Conservation (phyloP, 1,284 basidiomycete species). For the Cutaneotrichosporon sp. region DNA sequence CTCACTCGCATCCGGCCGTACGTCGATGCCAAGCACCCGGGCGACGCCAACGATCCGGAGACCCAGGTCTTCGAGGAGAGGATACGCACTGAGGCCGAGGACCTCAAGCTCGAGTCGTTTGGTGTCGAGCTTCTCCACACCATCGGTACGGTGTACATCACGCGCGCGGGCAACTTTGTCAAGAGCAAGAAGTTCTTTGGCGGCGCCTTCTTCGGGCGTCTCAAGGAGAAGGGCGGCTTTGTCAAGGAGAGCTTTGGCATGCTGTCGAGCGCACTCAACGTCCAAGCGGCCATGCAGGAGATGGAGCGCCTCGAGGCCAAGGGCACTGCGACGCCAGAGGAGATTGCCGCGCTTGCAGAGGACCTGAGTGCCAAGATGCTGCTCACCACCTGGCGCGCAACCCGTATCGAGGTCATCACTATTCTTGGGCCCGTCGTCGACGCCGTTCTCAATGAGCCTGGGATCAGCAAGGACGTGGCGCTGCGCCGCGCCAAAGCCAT, state of each 20-base stretch:
- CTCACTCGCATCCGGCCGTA: slow-evolving; percentile 80
- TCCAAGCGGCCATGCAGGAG: slow-evolving; percentile 69
- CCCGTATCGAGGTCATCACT: slow-evolving; percentile 84
- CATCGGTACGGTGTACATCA: slow-evolving; percentile 86
- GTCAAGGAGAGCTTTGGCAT: slow-evolving; percentile 94
- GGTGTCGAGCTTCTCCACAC: slow-evolving; percentile 80
- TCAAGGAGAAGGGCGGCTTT: slow-evolving; percentile 92
- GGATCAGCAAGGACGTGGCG: slow-evolving; percentile 66
- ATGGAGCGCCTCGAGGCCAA: slow-evolving; percentile 88
- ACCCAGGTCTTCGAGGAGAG: slow-evolving; percentile 71
- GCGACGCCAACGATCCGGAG: slow-evolving; percentile 80
- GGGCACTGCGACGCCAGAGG: slow-evolving; percentile 75
- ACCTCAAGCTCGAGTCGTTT: slow-evolving; percentile 96
- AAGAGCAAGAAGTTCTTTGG: slow-evolving; percentile 84
- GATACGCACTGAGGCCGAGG: slow-evolving; percentile 85
- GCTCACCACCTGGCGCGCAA: slow-evolving; percentile 91
- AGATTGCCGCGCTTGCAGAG: slow-evolving; percentile 81
- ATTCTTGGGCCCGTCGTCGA: slow-evolving; percentile 67
- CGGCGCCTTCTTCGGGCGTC: slow-evolving; percentile 78
- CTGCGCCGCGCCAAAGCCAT: slow-evolving; percentile 83
- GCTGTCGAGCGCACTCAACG: slow-evolving; percentile 70
- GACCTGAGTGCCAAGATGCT: slow-evolving; percentile 96
- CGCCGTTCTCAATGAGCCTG: slow-evolving; percentile 73
- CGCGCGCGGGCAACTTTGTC: slow-evolving; percentile 88
- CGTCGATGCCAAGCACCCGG: slow-evolving; percentile 83